These are phyloP conservation scores for Verbena officinalis DNA, from an alignment of 257 asterid genomes.

Conservation along the genomic window DNA sequence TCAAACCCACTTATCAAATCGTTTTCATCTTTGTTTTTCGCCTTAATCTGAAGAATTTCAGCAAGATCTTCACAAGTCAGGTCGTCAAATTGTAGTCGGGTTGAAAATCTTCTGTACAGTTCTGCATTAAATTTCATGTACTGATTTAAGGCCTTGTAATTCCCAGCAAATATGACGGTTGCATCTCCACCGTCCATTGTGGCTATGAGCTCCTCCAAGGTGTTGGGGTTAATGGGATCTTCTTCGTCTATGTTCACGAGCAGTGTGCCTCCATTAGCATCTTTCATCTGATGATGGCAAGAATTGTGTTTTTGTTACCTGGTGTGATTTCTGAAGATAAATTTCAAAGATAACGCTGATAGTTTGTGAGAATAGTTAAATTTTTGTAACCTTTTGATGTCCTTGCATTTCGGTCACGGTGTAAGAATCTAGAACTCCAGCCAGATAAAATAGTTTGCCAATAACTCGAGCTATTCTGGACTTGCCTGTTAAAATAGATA, in stretches of 20 bases:
- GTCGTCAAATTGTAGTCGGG: conserved; percentile 48
- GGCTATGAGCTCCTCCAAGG: conserved; percentile 31
- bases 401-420: conserved; percentile 52
- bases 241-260: conserved; percentile 47
- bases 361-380: neutral
- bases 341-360: conserved; percentile 1
- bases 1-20: conserved; percentile 35
- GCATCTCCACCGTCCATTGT: conserved; percentile 42
- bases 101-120: conserved; percentile 45
- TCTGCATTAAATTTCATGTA: conserved; percentile 43
- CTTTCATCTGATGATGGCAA: conserved; percentile 44
- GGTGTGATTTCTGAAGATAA: conserved; percentile 19
- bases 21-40: conserved; percentile 30
- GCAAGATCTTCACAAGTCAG: conserved; percentile 54
- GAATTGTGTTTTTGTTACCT: neutral
- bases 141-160: conserved; percentile 39
- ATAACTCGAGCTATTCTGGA: conserved; percentile 53
- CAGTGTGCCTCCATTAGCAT: conserved; percentile 47
- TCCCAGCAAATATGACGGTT: conserved; percentile 46
- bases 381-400: conserved; percentile 35
- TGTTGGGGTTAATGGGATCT: conserved; percentile 39
- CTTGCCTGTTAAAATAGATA: conserved; percentile 39
- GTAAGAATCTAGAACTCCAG: conserved; percentile 49
- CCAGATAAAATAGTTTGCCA: conserved; percentile 50
- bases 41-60: conserved; percentile 43